Conservation (phyloP, 257 asterid genomes). For the Nemophila menziesii region DNA sequence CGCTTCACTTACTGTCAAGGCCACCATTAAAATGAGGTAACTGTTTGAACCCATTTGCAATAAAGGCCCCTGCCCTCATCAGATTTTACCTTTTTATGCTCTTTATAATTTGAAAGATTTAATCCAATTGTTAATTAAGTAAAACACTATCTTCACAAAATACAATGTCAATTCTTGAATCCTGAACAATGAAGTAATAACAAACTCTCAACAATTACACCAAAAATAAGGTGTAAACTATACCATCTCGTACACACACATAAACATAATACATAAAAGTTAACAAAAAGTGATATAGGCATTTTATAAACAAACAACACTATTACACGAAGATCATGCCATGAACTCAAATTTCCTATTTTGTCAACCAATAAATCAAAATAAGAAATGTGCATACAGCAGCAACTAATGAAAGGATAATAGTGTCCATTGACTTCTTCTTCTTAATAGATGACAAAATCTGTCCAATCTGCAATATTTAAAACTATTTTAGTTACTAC, state of each 20-base stretch:
- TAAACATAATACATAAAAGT: background rate
- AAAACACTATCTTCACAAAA: background rate
- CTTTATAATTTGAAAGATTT: too few species aligned
- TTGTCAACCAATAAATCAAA: constrained; percentile 82
- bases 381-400: constrained; percentile 78
- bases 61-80: too few species aligned
- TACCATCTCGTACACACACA: background rate
- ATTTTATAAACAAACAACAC: constrained; percentile 13
- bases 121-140: too few species aligned
- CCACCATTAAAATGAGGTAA: too few species aligned
- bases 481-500: background rate
- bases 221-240: background rate
- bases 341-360: constrained; percentile 25
- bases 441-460: constrained; percentile 72
- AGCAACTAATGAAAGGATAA: constrained; percentile 81
- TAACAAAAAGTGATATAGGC: background rate
- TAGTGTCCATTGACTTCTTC: constrained; percentile 87
- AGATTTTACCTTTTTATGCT: too few species aligned
- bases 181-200: background rate
- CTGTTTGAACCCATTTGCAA: too few species aligned
- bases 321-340: background rate
- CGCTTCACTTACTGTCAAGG: too few species aligned
- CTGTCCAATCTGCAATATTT: constrained; percentile 56
- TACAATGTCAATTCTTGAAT: background rate
- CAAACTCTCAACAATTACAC: background rate